Evolutionary conservation across 1,139 yeast species (phyloP).

Genomic region (Debaryomycetaceae sp.): DNA sequence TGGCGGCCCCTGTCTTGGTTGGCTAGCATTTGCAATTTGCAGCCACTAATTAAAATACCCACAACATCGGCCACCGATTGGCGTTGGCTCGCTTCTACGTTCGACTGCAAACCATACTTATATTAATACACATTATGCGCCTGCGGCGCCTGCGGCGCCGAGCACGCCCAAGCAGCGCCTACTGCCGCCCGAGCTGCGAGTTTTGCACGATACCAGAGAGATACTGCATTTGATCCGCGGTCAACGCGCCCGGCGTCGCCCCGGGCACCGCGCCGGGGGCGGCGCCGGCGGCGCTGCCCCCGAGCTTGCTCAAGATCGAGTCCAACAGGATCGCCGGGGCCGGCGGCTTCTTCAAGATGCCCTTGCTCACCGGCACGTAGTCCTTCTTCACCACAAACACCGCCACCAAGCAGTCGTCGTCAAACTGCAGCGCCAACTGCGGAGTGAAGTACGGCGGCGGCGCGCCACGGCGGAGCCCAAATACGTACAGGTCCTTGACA

Average conservation of each 20-base stretch:
- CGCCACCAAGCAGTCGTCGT: conserved; percentile 29
- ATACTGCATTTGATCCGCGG: conserved; percentile 14
- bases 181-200: conserved; percentile 1
- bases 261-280: not conserved
- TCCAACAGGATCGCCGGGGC: conserved; percentile 13
- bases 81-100: no score
- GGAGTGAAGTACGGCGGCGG: conserved; percentile 26
- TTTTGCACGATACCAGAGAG: conserved; percentile 15
- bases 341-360: conserved; percentile 17
- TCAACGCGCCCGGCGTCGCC: conserved; percentile 5
- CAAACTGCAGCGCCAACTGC: conserved; percentile 12
- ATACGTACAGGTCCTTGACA: conserved; percentile 64
- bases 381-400: conserved; percentile 47
- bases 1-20: no score
- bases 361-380: conserved; percentile 19
- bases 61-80: no score
- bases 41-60: no score
- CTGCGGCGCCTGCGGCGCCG: no score
- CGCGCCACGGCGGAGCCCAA: conserved; percentile 37
- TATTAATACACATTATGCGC: no score
- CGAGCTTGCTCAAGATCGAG: conserved; percentile 20
- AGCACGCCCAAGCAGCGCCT: no score
- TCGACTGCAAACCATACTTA: no score
- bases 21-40: no score
- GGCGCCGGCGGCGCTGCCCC: conserved; percentile 10